Conservation (phyloP, 2,329 filamentous ascomycete genomes). For the Trichoderma sp. region DNA sequence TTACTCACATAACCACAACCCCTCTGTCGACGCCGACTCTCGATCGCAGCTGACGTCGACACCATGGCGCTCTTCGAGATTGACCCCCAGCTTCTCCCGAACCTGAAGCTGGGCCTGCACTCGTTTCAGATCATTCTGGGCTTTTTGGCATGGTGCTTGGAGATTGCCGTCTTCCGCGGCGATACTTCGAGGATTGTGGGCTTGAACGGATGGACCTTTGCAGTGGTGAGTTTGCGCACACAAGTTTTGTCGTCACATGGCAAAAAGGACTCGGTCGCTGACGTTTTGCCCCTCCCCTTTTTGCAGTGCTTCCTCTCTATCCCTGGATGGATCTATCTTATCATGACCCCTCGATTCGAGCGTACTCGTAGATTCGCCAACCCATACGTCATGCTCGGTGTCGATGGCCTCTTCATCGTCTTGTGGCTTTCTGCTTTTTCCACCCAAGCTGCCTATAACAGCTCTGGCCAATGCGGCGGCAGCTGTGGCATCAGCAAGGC, state of each 20-base stretch:
- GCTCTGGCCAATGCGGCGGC: slow-evolving; percentile 53
- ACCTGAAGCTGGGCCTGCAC: slow-evolving; percentile 60
- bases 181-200: slow-evolving; percentile 53
- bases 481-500: slow-evolving; percentile 63
- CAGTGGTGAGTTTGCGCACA: slow-evolving; percentile 50
- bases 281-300: background rate
- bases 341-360: slow-evolving; percentile 64
- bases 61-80: slow-evolving; percentile 53
- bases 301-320: slow-evolving; percentile 65
- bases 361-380: slow-evolving; percentile 63
- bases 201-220: slow-evolving; percentile 65
- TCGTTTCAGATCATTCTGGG: slow-evolving; percentile 55
- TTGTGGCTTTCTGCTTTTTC: slow-evolving; percentile 69
- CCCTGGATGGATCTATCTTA: slow-evolving; percentile 65
- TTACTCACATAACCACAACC: background rate
- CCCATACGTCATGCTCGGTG: slow-evolving; percentile 60
- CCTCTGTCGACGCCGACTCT: background rate
- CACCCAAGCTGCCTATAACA: slow-evolving; percentile 65
- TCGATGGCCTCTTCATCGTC: slow-evolving; percentile 60
- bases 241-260: background rate
- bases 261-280: background rate
- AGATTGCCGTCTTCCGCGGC: slow-evolving; percentile 59
- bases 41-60: background rate
- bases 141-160: slow-evolving; percentile 59
- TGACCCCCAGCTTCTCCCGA: slow-evolving; percentile 56